Conservation (phyloP, 345 rosid species). For the Salix exigua region DNA sequence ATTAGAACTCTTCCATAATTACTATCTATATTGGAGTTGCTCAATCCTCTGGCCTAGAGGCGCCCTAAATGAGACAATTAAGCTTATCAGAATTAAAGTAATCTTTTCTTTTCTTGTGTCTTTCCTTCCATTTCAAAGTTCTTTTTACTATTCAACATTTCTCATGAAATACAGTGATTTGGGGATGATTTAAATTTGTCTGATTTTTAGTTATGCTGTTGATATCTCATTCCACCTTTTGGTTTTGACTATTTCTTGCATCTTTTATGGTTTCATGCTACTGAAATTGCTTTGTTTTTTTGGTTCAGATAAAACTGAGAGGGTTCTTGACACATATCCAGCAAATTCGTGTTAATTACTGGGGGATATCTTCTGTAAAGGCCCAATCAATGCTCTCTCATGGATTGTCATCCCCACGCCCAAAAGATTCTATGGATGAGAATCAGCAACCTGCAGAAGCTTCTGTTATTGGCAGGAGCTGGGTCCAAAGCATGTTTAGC, state of each 20-base stretch:
- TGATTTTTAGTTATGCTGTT: neutral
- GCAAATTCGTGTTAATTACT: constrained; percentile 83
- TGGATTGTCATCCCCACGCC: constrained; percentile 82
- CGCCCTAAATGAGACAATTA: neutral
- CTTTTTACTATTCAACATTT: neutral
- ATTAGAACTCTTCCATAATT: neutral
- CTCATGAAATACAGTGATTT: neutral
- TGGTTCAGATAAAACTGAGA: constrained; percentile 79
- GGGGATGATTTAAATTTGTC: neutral
- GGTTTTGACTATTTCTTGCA: neutral
- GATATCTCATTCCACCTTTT: neutral
- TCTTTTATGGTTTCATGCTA: neutral
- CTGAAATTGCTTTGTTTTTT: constrained; percentile 1
- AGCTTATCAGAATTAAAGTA: neutral
- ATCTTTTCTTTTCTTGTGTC: neutral
- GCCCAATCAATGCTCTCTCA: constrained; percentile 50
- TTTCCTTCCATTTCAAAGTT: neutral
- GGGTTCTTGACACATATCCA: constrained; percentile 92
- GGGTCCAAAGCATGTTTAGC: constrained; percentile 99
- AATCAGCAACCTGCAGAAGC: constrained; percentile 88
- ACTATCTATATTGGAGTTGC: neutral
- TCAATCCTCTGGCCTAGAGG: neutral
- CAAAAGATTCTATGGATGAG: constrained; percentile 69
- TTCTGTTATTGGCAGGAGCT: constrained; percentile 88
- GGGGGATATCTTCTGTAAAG: constrained; percentile 83